Base-by-base conservation (phyloP, 257 asterid species). In the Lycium barbarum region DNA sequence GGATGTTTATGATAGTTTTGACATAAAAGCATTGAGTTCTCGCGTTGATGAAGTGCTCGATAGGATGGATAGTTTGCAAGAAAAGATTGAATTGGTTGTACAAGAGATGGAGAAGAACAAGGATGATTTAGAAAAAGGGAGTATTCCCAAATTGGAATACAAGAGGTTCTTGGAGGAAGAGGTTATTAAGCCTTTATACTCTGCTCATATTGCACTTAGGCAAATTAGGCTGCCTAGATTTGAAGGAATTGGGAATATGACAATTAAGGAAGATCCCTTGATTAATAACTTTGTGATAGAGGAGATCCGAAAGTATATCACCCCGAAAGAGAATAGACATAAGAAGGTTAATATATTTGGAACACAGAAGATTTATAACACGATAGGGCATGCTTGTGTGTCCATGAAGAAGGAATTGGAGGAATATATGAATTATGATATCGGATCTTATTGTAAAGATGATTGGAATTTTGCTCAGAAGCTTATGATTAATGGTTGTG, bases 311-410 rank as follows among this genome's bases (percentile, higher is more conserved):
- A 96, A 93, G 94, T 96, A 96, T 80, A 92, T 96, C 9, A 92
- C 98, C 71, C 99, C 97, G 3, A 96, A 92, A 86, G 90, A 83
- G 80, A 96, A 88, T 74, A 71, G 97, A 59, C 90, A 81, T 13
- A 95, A 93, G 80, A 94, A 87, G 89, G 65, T 90, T 14, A 96
- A 96, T 38, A 90, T 94, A 3, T 96, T 92, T 26, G 96, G 98
- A 78, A 81, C 91, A 11, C 93, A 88, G 78, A 90, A 83, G 84
- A 87, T 93, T 1, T 86, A 92, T 87, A 96, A 87, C 93, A 88
- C 98, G 84, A 92, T 96, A 17, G 98, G 99, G 14, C 99, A 96
- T 54, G 89, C 96, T n/a, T 96, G 99, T 53, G 94, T 86, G 61
- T 35, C 62, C 26, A 84, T 93, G 94, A 94, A 90, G 88, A 91